A percentile compares a stretch with the other conserved stretches of the same genome.
Evolutionary conservation across 306 rosid species (phyloP).

Genomic region (Vicia faba): DNA sequence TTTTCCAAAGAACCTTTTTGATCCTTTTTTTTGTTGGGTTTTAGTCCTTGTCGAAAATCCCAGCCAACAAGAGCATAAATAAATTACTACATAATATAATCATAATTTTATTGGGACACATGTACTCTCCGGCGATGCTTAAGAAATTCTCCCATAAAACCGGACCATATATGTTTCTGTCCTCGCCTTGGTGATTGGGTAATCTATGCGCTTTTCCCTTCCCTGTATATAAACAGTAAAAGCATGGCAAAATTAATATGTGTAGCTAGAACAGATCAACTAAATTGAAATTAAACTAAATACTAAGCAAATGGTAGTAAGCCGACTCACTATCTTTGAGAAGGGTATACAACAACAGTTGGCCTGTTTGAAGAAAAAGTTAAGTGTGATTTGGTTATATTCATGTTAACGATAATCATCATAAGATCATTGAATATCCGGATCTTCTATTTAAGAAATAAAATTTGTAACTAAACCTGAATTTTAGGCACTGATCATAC

Average conservation of each 20-base stretch:
- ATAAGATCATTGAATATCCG: constrained; percentile 39
- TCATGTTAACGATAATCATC: constrained; percentile 2
- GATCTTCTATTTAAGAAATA: constrained; percentile 63
- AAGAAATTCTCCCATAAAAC: constrained; percentile 39
- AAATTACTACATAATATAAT: constrained; percentile 29
- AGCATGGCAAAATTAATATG: neutral
- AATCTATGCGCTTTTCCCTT: constrained; percentile 23
- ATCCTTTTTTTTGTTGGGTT: too few relatives aligned
- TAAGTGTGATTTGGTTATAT: constrained; percentile 11
- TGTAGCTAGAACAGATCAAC: neutral
- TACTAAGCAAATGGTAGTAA: constrained; percentile 1
- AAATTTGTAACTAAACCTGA: constrained; percentile 63
- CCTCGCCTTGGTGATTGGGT: constrained; percentile 25
- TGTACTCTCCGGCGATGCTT: constrained; percentile 32
- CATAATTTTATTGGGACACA: constrained; percentile 33
- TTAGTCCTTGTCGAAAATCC: too few relatives aligned
- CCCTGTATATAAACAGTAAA: constrained; percentile 35
- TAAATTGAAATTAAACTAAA: neutral
- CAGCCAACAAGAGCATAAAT: constrained; percentile 37
- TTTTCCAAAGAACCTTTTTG: too few relatives aligned
- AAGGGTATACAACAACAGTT: constrained; percentile 48
- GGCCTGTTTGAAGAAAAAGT: constrained; percentile 53
- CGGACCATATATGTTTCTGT: constrained; percentile 12
- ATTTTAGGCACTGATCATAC: constrained; percentile 52
- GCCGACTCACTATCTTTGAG: constrained; percentile 67